A percentile compares a stretch with the other conserved stretches of the same genome.
Conservation (phyloP, 306 rosid species). For the Dryas octopetala region DNA sequence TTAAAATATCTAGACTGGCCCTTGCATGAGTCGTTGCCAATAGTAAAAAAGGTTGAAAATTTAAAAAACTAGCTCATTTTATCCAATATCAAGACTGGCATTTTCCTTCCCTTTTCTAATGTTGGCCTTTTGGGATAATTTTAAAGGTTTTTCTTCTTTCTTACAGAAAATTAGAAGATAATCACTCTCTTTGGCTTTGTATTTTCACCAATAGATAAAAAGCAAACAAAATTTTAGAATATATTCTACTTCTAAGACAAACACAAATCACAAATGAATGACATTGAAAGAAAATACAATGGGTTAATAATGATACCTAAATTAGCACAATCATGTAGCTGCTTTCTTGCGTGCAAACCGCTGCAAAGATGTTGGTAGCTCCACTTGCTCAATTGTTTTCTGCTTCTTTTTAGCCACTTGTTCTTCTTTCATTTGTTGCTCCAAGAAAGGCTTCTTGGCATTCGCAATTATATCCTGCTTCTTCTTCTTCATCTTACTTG, state of each 20-base stretch:
- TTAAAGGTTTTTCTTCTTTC: no score
- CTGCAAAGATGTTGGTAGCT: slow-evolving; percentile 65
- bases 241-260: not conserved
- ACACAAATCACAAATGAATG: not conserved
- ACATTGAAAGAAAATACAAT: not conserved
- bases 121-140: no score
- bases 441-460: slow-evolving; percentile 76
- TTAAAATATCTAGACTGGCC: no score
- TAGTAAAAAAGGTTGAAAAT: no score
- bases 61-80: no score
- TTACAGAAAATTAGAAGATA: no score
- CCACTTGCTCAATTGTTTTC: slow-evolving; percentile 44
- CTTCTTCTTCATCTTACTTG: slow-evolving; percentile 59
- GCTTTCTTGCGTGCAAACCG: slow-evolving; percentile 70
- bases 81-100: no score
- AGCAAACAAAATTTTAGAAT: not conserved
- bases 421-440: slow-evolving; percentile 54
- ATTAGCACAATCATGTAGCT: slow-evolving; percentile 26
- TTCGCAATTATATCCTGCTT: slow-evolving; percentile 52
- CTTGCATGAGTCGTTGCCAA: no score
- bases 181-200: no score
- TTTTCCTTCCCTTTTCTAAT: no score
- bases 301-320: not conserved
- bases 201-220: no score
- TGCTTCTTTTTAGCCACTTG: slow-evolving; percentile 53